Evolutionary conservation across 140 eudicot genomes (phyloP).

Genomic region (Senecio squalidus): DNA sequence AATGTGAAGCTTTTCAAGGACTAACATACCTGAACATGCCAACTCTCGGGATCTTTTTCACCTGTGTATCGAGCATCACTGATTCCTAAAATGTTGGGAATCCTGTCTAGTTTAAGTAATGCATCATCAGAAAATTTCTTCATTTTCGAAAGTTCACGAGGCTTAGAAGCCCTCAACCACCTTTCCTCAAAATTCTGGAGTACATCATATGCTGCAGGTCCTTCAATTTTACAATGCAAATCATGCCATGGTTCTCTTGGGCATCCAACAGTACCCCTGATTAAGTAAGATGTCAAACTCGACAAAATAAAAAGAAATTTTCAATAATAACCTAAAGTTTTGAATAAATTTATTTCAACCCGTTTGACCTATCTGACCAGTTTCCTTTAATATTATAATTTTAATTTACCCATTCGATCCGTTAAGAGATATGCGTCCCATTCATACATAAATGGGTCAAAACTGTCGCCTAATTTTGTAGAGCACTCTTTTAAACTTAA

Average conservation of each 20-base stretch:
- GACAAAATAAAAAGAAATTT: background rate
- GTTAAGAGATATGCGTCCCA: too few species aligned
- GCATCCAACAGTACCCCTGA: conserved; percentile 61
- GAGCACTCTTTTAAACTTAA: background rate
- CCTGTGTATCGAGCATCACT: conserved; percentile 27
- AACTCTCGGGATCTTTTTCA: conserved; percentile 51
- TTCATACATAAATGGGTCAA: too few species aligned
- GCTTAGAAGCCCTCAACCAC: conserved; percentile 66
- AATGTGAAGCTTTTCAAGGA: background rate
- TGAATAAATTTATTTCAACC: too few species aligned
- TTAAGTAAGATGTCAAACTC: background rate
- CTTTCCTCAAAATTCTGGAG: too few species aligned
- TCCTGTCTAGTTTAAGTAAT: conserved; percentile 42
- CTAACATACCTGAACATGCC: conserved; percentile 57
- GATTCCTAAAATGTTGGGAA: conserved; percentile 47
- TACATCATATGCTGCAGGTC: conserved; percentile 81
- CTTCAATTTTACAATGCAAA: conserved; percentile 67
- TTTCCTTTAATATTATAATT: too few species aligned
- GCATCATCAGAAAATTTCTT: conserved; percentile 40
- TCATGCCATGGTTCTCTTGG: conserved; percentile 97
- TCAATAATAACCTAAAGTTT: too few species aligned
- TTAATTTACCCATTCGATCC: too few species aligned
- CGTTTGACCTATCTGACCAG: too few species aligned
- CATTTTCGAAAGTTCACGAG: conserved; percentile 42
- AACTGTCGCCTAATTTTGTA: background rate